Evolutionary conservation across 768 basidiomycete genomes (phyloP), one percentile per base, ranked within the genome.

Genomic region (Calocera viscosa): DNA sequence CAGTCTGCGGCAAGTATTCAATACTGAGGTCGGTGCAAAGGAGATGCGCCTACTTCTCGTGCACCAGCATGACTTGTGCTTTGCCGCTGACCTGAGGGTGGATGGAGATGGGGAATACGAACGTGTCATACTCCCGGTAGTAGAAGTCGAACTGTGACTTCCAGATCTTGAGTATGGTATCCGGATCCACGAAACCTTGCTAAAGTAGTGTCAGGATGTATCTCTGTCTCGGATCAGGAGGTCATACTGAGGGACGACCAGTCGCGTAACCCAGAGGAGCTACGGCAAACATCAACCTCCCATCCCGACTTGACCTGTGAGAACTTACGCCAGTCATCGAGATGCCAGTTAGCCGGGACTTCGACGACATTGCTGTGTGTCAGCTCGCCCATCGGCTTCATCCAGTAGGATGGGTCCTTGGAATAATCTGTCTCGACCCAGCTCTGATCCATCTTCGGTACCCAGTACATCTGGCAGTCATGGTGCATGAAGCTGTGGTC

Each of bases 401-500:
- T 60, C 53, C 53, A 60, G 53, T 60, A 32, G 8, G 53, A 60
- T 8, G 53, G 53, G 22, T 60, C 53, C 53, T 60, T 60, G 14
- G 53, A 60, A 22, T 60, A 60, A 26, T 60, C 30, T 26, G 53
- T 60, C 53, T 60, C 53, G 10, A 60, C 53, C 53, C 53, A 60
- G 24, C 26, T 60, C 24, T 60, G 53, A 19, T 60, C 53, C 53
- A 60, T 60, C 53, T 60, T 60, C 2, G 53, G 53, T 7, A 60
- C 53, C 53, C 53, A 60, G 53, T 60, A 60, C 53, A 60, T 60
- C 53, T 60, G 53, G 30, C 53, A 60, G 30, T 60, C 53, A 30
- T 60, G 53, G 53, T 60, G 53, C 53, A 60, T 60, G 26, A 60
- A 60, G 30, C 53, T 60, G 53, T 60, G 53, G 22, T 60, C 53